Evolutionary conservation across 2,329 filamentous ascomycete genomes (phyloP).

Genomic region (Lachnellula arida): DNA sequence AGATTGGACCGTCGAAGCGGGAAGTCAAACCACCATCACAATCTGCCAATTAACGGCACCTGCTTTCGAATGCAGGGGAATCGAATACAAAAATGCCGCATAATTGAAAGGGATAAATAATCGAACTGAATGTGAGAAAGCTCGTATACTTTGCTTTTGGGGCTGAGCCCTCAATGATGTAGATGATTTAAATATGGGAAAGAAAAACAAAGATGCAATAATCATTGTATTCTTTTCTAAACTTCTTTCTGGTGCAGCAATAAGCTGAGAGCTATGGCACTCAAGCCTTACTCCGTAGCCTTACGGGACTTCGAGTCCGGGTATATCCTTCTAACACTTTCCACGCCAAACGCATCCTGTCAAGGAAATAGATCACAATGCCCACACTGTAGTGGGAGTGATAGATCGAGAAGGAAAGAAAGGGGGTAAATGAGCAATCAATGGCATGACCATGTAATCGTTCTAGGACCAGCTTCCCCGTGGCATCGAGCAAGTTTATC

Average conservation of each 20-base stretch:
- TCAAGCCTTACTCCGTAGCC: neutral
- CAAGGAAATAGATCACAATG: slow-evolving; percentile 2
- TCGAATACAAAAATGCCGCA: too few relatives aligned
- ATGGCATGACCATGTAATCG: neutral
- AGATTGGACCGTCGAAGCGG: neutral
- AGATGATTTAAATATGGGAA: neutral
- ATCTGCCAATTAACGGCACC: too few relatives aligned
- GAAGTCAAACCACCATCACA: too few relatives aligned
- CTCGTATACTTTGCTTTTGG: neutral
- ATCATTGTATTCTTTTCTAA: slow-evolving; percentile 5
- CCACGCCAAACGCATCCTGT: slow-evolving; percentile 3
- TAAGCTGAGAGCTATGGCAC: neutral
- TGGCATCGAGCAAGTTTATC: neutral
- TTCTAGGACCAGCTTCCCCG: slow-evolving; percentile 3
- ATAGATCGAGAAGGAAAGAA: slow-evolving; percentile 3
- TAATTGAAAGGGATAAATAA: too few relatives aligned
- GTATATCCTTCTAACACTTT: slow-evolving; percentile 13
- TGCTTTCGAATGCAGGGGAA: too few relatives aligned
- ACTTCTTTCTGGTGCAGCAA: neutral
- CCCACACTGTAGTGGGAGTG: neutral
- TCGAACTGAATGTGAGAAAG: neutral
- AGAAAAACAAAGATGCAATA: neutral
- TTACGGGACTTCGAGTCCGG: slow-evolving; percentile 6
- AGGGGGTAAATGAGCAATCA: neutral
- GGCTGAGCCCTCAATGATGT: neutral